These are phyloP conservation scores for Hypoxylon sp. DNA, from an alignment of 2,329 filamentous ascomycete genomes.

Conservation along the genomic window DNA sequence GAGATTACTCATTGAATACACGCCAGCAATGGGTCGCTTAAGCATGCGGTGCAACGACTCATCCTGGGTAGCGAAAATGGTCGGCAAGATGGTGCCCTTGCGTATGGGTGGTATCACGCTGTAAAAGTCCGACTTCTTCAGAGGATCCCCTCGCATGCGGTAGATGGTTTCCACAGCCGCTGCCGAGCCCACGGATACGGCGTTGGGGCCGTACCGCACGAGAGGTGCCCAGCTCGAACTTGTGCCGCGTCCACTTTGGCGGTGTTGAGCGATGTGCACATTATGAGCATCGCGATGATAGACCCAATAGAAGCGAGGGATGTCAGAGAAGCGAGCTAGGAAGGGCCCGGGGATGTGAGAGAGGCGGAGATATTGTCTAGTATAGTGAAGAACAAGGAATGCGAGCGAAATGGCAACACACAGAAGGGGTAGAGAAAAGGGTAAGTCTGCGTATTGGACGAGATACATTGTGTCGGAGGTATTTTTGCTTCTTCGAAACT, in stretches of 20 bases:
- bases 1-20: conserved; percentile 49
- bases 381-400: not conserved
- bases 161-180: conserved; percentile 29
- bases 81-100: conserved; percentile 40
- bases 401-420: not conserved
- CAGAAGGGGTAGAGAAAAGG: not conserved
- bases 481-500: not conserved
- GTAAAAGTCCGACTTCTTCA: conserved; percentile 46
- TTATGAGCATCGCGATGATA: conserved; percentile 25
- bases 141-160: conserved; percentile 13
- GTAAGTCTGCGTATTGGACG: not conserved
- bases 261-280: conserved; percentile 30
- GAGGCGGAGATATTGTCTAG: conserved; percentile 18
- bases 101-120: conserved; percentile 43
- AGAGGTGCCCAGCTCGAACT: conserved; percentile 1
- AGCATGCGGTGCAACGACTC: conserved; percentile 43
- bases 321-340: conserved; percentile 25
- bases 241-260: conserved; percentile 1
- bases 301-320: conserved; percentile 33
- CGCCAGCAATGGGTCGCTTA: conserved; percentile 42
- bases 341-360: conserved; percentile 37
- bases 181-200: conserved; percentile 18
- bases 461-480: not conserved
- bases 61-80: conserved; percentile 48
- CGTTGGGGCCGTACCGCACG: conserved; percentile 35